phyloP scores from a whole-genome alignment of 2,329 filamentous ascomycete genomes.

The Cercospora zeae-maydis region DNA sequence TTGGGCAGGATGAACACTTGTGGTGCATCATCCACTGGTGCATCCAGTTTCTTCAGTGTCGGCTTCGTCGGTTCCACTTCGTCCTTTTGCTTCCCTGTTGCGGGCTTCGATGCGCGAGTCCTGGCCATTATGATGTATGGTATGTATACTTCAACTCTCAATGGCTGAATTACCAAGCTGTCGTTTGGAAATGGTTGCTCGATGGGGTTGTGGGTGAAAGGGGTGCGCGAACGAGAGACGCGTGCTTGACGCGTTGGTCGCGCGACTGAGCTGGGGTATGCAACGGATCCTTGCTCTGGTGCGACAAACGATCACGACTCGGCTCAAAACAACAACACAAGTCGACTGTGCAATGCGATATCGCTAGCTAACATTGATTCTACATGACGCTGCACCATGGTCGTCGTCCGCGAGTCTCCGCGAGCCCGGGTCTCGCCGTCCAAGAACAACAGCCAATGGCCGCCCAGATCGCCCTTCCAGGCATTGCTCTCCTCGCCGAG shows the following conservation, averaged over 20 bases:
- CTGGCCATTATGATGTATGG: slow-evolving; percentile 21
- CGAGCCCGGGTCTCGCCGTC: slow-evolving; percentile 45
- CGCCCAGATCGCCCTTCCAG: slow-evolving; percentile 60
- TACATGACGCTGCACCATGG: slow-evolving; percentile 27
- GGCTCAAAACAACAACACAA: slow-evolving; percentile 9
- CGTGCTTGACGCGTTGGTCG: slow-evolving; percentile 13
- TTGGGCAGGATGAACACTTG: slow-evolving; percentile 59
- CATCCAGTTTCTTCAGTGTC: slow-evolving; percentile 32
- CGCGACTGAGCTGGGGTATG: slow-evolving; percentile 11
- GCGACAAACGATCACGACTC: slow-evolving; percentile 6
- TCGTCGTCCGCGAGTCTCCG: slow-evolving; percentile 49
- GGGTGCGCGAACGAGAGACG: slow-evolving; percentile 1
- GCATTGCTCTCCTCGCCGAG: slow-evolving; percentile 67
- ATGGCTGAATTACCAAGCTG: neutral
- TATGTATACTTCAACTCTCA: neutral
- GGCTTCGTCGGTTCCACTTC: slow-evolving; percentile 11
- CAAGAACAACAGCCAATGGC: slow-evolving; percentile 51
- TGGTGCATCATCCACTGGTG: slow-evolving; percentile 42
- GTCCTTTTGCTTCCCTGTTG: slow-evolving; percentile 17
- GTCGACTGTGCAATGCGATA: slow-evolving; percentile 1
- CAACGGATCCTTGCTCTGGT: slow-evolving; percentile 13
- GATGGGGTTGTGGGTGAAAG: neutral
- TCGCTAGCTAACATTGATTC: neutral
- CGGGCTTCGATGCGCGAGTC: slow-evolving; percentile 32
- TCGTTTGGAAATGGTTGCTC: neutral